These are phyloP conservation scores for Penstemon newberryi DNA, from an alignment of 257 asterid genomes.

Conservation along the genomic window DNA sequence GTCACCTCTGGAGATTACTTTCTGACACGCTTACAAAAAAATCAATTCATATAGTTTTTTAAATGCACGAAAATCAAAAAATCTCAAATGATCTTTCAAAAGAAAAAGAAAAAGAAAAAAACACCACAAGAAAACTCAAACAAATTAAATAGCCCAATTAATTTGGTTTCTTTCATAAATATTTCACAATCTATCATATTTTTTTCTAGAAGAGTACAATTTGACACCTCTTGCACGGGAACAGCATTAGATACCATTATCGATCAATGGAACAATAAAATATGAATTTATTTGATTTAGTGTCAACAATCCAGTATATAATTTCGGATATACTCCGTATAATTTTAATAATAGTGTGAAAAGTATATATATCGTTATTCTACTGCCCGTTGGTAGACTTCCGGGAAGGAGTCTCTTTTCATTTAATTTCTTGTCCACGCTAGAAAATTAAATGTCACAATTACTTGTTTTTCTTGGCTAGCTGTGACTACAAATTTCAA, in stretches of 20 bases:
- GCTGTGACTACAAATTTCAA: constrained; percentile 30
- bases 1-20: no score
- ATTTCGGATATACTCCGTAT: no score
- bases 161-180: no score
- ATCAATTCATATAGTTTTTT: no score
- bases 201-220: constrained; percentile 22
- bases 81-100: no score
- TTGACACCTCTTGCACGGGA: constrained; percentile 20
- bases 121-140: neutral
- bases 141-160: no score
- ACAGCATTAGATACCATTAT: constrained; percentile 1
- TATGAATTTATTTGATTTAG: constrained; percentile 8
- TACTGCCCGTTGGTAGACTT: constrained; percentile 22
- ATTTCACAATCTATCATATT: neutral
- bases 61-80: no score
- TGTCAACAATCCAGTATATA: neutral
- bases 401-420: constrained; percentile 5
- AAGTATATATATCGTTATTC: constrained; percentile 21
- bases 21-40: no score
- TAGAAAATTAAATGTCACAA: neutral
- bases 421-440: no score
- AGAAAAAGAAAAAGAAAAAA: no score
- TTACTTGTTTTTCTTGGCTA: constrained; percentile 30
- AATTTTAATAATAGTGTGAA: constrained; percentile 22
- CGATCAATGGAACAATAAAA: constrained; percentile 3